Percentiles rank a stretch among this genome's conserved stretches.
Evolutionary conservation across 192 early-diverging fungal species (phyloP).

Genomic region (Lunasporangiospora selenospora): DNA sequence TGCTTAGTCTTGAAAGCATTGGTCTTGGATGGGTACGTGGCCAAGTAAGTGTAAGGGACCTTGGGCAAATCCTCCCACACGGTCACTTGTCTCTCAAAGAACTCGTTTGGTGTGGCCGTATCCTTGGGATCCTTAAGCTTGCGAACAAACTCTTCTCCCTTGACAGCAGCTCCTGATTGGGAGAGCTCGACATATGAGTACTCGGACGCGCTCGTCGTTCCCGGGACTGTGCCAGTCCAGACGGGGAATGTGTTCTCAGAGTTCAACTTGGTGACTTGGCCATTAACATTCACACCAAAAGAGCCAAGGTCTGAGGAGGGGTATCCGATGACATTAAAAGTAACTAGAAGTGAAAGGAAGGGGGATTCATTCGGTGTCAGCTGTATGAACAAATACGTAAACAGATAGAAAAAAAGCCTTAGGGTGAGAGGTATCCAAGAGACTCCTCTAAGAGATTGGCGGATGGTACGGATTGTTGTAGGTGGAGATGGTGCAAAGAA

Average conservation of each 20-base stretch:
- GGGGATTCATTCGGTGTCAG: neutral
- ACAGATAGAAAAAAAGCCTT: neutral
- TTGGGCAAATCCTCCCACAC: conserved; percentile 44
- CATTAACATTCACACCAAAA: conserved; percentile 21
- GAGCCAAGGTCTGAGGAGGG: neutral
- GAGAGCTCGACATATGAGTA: conserved; percentile 28
- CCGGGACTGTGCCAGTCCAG: conserved; percentile 15
- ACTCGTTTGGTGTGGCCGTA: conserved; percentile 48
- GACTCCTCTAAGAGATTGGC: too few species aligned
- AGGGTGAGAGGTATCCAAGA: neutral
- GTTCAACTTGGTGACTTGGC: conserved; percentile 4
- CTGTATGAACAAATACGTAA: neutral
- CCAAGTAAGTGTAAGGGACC: conserved; percentile 54
- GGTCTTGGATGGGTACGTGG: conserved; percentile 48
- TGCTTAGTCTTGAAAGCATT: conserved; percentile 51
- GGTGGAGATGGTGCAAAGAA: neutral
- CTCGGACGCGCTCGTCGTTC: neutral
- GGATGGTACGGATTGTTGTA: too few species aligned
- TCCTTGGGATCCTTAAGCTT: neutral
- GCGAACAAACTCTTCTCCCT: conserved; percentile 24
- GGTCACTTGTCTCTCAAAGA: conserved; percentile 53
- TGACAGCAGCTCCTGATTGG: neutral
- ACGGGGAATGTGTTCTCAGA: conserved; percentile 15
- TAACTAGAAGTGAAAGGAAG: conserved; percentile 4
- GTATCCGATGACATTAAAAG: conserved; percentile 26